These are phyloP conservation scores for Xylaria venustula DNA, from an alignment of 495 filamentous ascomycete species.

Conservation along the genomic window DNA sequence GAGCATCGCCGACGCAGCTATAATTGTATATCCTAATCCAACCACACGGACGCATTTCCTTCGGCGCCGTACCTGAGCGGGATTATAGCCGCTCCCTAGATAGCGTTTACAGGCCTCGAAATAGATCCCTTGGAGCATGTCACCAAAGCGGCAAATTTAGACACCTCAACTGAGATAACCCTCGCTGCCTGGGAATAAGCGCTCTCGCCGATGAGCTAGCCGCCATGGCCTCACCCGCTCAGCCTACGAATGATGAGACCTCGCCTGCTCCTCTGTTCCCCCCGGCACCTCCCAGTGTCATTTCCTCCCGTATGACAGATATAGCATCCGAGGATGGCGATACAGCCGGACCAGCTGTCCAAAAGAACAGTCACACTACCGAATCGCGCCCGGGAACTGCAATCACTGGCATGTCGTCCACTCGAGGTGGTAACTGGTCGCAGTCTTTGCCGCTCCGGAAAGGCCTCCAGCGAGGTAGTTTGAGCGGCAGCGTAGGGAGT, in stretches of 20 bases:
- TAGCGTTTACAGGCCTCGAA: background rate
- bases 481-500: conserved; percentile 42
- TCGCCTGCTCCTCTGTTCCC: conserved; percentile 40
- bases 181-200: background rate
- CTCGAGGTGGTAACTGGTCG: conserved; percentile 46
- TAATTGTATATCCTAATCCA: too few species aligned
- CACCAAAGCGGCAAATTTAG: background rate
- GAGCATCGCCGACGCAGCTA: too few species aligned
- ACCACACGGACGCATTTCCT: too few species aligned
- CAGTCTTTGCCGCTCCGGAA: conserved; percentile 49
- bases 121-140: conserved; percentile 6
- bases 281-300: conserved; percentile 58
- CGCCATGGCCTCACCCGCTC: conserved; percentile 37
- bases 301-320: conserved; percentile 86
- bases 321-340: conserved; percentile 60
- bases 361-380: conserved; percentile 38
- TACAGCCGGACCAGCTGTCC: conserved; percentile 22
- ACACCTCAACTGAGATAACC: background rate
- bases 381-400: conserved; percentile 52
- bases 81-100: background rate
- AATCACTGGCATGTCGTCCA: conserved; percentile 50
- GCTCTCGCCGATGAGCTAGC: background rate
- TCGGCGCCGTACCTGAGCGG: background rate
- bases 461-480: conserved; percentile 38
- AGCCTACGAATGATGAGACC: conserved; percentile 35